Evolutionary conservation across 352 stramenopile species (phyloP), one percentile per base, ranked within the genome.

Genomic region (Aphanomyces cochlioides): DNA sequence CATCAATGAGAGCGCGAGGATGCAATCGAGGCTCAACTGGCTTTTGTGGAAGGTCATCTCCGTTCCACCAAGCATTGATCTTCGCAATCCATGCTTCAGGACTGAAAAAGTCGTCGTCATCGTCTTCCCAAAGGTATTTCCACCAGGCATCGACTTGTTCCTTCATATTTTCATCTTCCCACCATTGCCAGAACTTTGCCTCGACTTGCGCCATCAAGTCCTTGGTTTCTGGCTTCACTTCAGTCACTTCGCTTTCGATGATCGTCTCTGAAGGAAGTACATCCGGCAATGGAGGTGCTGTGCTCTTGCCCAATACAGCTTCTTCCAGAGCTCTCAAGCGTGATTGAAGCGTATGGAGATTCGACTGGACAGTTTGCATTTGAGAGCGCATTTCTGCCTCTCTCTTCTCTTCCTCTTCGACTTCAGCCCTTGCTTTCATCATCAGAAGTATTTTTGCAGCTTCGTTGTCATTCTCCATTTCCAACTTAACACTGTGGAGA

Each of bases 381-480:
- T 93, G 89, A 37, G 81, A 53, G 65, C 83, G 66, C 38, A 76
- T 73, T 53, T 77, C 76, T 7, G 76, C 63, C 21, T 90, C 76
- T 13, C 68, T 59, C 5, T 63, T 72, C 37, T 89, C 39, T 69
- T 91, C 78, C 12, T 75, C 77, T 37, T 79, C 47, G 15, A 87
- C 72, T 48, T 66, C 57, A 13, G 37, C 57, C 19, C 40, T 38
- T 17, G 57, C 57, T 28, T 66, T 66, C 7, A 12, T 28, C 28
- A 66, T 40, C 36, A 79, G 56, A 64, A 84, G 63, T 40, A 87
- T 37, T 48, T 80, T 83, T 15, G 88, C 21, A 38, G 28, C 47
- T 36, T 90, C 81, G 64, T 93, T 88, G 63, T 91, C 80, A 28
- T 73, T 69, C 15, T 90, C 78, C 85, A 93, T 93, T 8, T 79